These are phyloP conservation scores for Aspergillus piperis DNA, from an alignment of 2,329 filamentous ascomycete genomes.

Conservation along the genomic window DNA sequence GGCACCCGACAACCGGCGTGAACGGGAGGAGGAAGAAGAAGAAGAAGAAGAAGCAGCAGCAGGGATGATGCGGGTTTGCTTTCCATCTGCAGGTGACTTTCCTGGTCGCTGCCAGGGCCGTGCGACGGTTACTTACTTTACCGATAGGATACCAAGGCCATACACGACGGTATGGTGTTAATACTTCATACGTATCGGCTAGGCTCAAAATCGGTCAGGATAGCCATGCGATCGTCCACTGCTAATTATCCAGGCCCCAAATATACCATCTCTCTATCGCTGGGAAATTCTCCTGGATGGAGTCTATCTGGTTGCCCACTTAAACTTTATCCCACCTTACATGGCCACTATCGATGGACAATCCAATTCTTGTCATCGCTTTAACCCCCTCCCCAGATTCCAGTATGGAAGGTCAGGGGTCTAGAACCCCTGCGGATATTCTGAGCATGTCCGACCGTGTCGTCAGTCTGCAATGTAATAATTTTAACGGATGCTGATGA, in stretches of 20 bases:
- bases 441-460: background rate
- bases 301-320: background rate
- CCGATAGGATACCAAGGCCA: background rate
- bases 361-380: background rate
- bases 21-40: too few species aligned
- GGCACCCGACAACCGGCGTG: too few species aligned
- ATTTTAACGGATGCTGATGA: background rate
- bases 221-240: too few species aligned
- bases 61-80: too few species aligned
- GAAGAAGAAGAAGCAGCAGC: too few species aligned
- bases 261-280: background rate
- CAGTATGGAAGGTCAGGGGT: background rate
- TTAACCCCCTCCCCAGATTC: background rate
- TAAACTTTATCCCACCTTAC: background rate
- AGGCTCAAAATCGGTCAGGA: background rate
- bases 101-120: too few species aligned
- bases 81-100: too few species aligned
- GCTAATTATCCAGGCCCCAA: background rate
- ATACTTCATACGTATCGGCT: background rate
- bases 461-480: background rate
- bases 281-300: background rate
- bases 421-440: background rate
- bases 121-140: too few species aligned
- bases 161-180: background rate
- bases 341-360: background rate